Base-by-base conservation (phyloP, 306 rosid species). In the Arachis hypogaea region DNA sequence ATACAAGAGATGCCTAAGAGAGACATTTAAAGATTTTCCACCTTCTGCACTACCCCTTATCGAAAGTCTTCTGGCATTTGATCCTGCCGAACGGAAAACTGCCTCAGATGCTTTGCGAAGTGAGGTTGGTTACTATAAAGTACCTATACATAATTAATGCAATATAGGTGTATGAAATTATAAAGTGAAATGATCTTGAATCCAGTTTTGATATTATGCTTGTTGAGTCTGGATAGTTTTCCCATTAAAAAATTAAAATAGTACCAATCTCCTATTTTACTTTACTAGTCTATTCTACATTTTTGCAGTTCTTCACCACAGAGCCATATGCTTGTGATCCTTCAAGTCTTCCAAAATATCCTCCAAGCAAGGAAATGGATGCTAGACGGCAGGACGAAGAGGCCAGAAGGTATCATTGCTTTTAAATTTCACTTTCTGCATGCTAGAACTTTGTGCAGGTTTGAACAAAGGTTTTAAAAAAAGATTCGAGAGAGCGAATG, bases 361-460 rank as follows among this genome's bases (percentile, higher is more conserved):
- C 98, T 4, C 97, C 98, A 14, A 93, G 90, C 83, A 93, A 93
- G 83, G 98, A 93, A 85, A 89, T 93, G 62, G 98, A 93, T 63
- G 98, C 96, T 45, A 93, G 85, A 87, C 85, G 87, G 47, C 87
- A 93, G 44, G 97, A 92, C 45, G 93, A 91, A 41, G 95, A 88
- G 87, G 79, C 87, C 67, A 88, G 95, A 68, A 91, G 95, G 95
- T 91, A 75, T 42, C n/a, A 63, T 58, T 65, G 41, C 72, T 44
- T 65, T 80, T 56, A 59, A 66, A 45, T 62, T 63, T 76, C 16
- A 33, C 74, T 69, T 84, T 82, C 33, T 79, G 71, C 51, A 52
- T 54, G 55, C 46, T 22, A 30, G 28, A 60, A 44, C 65, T 68
- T 8, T 73, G 30, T 41, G 66, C 14, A 2, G 12, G n/a, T 66